Evolutionary conservation across 2,329 filamentous ascomycete species (phyloP).

Genomic region (Hypoxylon sp.): DNA sequence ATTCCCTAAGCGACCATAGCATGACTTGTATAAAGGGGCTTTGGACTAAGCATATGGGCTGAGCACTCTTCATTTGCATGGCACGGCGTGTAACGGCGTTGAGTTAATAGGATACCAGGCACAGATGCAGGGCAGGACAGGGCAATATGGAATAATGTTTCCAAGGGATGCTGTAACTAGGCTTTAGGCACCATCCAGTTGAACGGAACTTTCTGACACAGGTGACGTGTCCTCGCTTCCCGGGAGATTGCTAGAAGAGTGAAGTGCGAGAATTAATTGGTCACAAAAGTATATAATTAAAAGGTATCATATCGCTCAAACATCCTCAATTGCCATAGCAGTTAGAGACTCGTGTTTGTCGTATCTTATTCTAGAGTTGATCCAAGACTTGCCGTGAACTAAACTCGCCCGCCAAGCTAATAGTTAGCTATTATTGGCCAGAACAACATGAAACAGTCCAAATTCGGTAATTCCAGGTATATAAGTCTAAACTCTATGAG

Average conservation of each 20-base stretch:
- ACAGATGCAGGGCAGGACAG: slow-evolving; percentile 13
- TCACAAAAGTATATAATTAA: no score
- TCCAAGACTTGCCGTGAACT: not conserved
- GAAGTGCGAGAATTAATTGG: not conserved
- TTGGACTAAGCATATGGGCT: not conserved
- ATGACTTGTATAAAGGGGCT: slow-evolving; percentile 3
- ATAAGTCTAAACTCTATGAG: not conserved
- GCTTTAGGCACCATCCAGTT: not conserved
- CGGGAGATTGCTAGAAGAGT: not conserved
- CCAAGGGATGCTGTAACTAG: not conserved
- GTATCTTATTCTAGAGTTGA: slow-evolving; percentile 1
- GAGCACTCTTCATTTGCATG: not conserved
- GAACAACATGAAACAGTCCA: slow-evolving; percentile 22
- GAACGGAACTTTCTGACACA: slow-evolving; percentile 8
- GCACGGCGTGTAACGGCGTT: slow-evolving; percentile 12
- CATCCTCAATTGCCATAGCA: not conserved
- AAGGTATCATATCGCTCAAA: not conserved
- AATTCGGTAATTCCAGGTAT: slow-evolving; percentile 34
- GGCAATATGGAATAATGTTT: slow-evolving; percentile 3
- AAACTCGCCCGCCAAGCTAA: slow-evolving; percentile 15
- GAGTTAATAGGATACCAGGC: slow-evolving; percentile 12
- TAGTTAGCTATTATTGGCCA: slow-evolving; percentile 33
- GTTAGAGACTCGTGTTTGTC: not conserved
- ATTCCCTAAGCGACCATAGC: slow-evolving; percentile 3
- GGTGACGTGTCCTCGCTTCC: not conserved